Evolutionary conservation across 352 stramenopile genomes (phyloP).

Genomic region (Globisporangium camurandrum): DNA sequence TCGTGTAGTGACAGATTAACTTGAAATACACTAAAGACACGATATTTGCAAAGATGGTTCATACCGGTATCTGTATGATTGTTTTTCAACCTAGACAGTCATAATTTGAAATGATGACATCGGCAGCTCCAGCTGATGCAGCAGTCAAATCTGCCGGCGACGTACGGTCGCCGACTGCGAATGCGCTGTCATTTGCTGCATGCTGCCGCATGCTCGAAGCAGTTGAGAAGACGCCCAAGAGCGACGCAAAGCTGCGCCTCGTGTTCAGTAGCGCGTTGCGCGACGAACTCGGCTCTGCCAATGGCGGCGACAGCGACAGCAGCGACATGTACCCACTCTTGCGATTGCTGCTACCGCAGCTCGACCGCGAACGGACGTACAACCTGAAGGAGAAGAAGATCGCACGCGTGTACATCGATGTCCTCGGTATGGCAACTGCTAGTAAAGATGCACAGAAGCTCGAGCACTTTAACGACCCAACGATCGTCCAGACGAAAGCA

Average conservation of each 20-base stretch:
- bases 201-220: conserved; percentile 68
- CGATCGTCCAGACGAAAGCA: conserved; percentile 66
- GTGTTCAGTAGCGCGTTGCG: conserved; percentile 68
- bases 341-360: conserved; percentile 62
- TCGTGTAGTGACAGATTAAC: not conserved
- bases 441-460: conserved; percentile 72
- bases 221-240: conserved; percentile 63
- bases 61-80: too few relatives aligned
- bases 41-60: too few relatives aligned
- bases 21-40: too few relatives aligned
- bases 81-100: too few relatives aligned
- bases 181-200: conserved; percentile 52
- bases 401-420: conserved; percentile 65
- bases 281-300: conserved; percentile 31
- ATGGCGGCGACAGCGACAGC: too few relatives aligned
- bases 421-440: conserved; percentile 54
- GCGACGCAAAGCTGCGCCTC: conserved; percentile 64
- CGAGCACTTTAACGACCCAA: conserved; percentile 79
- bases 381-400: conserved; percentile 87
- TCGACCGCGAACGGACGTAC: conserved; percentile 81
- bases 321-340: conserved; percentile 69
- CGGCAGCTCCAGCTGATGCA: too few relatives aligned
- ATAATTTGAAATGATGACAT: too few relatives aligned
- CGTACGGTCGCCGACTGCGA: too few relatives aligned
- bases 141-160: too few relatives aligned